Percentiles rank a stretch among this genome's conserved stretches.
Conservation (phyloP, 2,329 filamentous ascomycete species). For the Fusarium nematophilum region DNA sequence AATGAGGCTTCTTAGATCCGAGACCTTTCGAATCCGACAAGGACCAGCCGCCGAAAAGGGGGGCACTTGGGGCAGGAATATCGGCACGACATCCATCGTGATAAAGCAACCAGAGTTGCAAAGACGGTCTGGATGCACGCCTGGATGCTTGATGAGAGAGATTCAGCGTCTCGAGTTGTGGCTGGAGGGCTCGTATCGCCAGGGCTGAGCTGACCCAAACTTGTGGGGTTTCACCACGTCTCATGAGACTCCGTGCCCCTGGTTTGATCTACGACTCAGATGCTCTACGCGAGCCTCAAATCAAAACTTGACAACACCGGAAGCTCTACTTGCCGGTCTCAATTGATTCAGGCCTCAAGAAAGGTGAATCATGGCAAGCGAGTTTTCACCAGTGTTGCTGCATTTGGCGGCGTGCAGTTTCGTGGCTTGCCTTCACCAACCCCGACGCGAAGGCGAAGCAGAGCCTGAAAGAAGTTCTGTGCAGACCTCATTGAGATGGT, state of each 20-base stretch:
- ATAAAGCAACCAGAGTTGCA: too few relatives aligned
- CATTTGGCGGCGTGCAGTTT: too few relatives aligned
- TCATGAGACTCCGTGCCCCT: slow-evolving; percentile 32
- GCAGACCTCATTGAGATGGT: too few relatives aligned
- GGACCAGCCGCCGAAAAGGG: too few relatives aligned
- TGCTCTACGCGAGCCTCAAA: slow-evolving; percentile 32
- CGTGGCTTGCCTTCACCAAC: too few relatives aligned
- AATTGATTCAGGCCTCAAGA: slow-evolving; percentile 4
- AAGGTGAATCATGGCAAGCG: neutral
- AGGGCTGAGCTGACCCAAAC: slow-evolving; percentile 21
- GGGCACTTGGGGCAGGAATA: too few relatives aligned
- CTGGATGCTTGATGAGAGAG: too few relatives aligned
- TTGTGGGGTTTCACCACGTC: slow-evolving; percentile 40
- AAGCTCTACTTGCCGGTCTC: slow-evolving; percentile 26
- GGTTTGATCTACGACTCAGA: slow-evolving; percentile 32
- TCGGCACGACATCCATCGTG: too few relatives aligned
- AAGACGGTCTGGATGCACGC: too few relatives aligned
- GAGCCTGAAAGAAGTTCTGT: too few relatives aligned
- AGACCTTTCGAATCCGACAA: neutral
- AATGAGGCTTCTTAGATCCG: neutral
- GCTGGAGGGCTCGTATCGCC: neutral
- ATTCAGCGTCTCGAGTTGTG: neutral
- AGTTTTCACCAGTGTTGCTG: neutral
- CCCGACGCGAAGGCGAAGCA: too few relatives aligned
- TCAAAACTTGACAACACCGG: slow-evolving; percentile 33